Percentiles rank a stretch among this genome's conserved stretches.
Conservation (phyloP, 257 asterid species). For the Salvia miltiorrhiza region DNA sequence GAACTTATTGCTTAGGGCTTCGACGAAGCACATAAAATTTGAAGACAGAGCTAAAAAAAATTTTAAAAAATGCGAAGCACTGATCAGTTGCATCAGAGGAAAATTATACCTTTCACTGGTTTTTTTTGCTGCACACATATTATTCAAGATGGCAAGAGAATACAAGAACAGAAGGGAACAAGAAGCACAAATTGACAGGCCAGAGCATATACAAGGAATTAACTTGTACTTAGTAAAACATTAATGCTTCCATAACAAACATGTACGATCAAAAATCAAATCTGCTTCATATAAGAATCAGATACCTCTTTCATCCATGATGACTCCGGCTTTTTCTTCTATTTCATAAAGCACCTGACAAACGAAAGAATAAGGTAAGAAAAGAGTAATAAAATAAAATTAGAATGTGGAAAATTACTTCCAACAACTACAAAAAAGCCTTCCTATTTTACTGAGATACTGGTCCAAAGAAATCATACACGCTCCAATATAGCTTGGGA, state of each 20-base stretch:
- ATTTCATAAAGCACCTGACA: slow-evolving; percentile 76
- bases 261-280: not conserved
- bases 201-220: slow-evolving; percentile 1
- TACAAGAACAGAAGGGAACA: not conserved
- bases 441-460: not conserved
- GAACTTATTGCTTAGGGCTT: not conserved
- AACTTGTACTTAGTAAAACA: not conserved
- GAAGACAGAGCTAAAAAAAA: not conserved
- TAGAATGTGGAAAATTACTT: not conserved
- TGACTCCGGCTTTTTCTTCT: slow-evolving; percentile 75
- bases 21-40: not conserved
- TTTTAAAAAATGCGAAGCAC: not conserved
- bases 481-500: slow-evolving; percentile 86
- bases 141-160: not conserved
- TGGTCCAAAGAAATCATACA: slow-evolving; percentile 37
- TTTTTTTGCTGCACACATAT: not conserved
- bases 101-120: not conserved
- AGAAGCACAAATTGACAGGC: not conserved
- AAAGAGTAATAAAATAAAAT: not conserved
- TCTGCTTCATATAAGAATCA: not conserved
- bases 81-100: not conserved
- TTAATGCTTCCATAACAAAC: not conserved
- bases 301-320: slow-evolving; percentile 92
- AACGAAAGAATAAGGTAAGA: not conserved
- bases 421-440: not conserved